Evolutionary conservation across 768 basidiomycete genomes (phyloP).

Genomic region (Rickenella mellea): DNA sequence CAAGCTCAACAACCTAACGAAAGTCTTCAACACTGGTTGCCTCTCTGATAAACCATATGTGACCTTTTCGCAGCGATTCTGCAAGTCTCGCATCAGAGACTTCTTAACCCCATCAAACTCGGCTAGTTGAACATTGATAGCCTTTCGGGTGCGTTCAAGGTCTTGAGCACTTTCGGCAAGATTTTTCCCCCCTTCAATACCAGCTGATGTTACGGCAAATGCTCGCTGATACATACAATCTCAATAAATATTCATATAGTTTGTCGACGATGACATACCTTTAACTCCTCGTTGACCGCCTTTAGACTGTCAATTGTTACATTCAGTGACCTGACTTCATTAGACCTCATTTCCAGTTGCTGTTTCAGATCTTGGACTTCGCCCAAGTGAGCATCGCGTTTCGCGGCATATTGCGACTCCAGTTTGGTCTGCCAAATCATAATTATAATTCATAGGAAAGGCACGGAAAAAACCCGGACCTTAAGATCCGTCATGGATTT

Average conservation of each 20-base stretch:
- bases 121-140: constrained; percentile 94
- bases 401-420: constrained; percentile 87
- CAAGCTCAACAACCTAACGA: constrained; percentile 89
- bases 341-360: constrained; percentile 75
- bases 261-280: constrained; percentile 45
- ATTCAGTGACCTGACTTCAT: constrained; percentile 78
- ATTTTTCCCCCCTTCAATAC: constrained; percentile 94
- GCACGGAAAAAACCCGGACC: constrained; percentile 33
- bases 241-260: constrained; percentile 5
- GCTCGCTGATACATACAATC: constrained; percentile 58
- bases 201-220: constrained; percentile 93
- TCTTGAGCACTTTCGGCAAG: constrained; percentile 96
- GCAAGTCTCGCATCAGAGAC: constrained; percentile 95
- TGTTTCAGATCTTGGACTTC: constrained; percentile 84
- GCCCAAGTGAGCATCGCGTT: constrained; percentile 79
- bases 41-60: constrained; percentile 11
- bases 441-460: constrained; percentile 10
- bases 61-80: constrained; percentile 99
- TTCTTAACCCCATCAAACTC: constrained; percentile 99
- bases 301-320: constrained; percentile 87
- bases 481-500: constrained; percentile 88
- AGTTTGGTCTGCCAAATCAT: constrained; percentile 63
- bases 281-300: constrained; percentile 95
- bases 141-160: constrained; percentile 91
- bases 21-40: constrained; percentile 11